Conservation (phyloP, 148 eudicot genomes). For the Vaccinium myrtillus region DNA sequence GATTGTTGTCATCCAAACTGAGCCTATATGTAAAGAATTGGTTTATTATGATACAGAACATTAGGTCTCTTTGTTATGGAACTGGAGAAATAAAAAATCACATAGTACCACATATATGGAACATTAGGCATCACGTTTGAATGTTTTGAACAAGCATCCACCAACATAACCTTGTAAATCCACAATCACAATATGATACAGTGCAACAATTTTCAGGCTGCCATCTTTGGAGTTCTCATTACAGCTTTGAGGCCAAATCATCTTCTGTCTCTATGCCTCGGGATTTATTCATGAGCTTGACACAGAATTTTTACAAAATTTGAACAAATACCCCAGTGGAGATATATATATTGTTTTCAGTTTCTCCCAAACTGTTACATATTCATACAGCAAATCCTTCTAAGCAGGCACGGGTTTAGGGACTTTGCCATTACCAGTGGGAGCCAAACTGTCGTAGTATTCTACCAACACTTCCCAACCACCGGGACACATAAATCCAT, state of each 20-base stretch:
- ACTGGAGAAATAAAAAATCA: not conserved
- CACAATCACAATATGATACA: constrained; percentile 1
- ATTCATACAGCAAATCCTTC: not conserved
- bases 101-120: no score
- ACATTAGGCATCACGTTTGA: no score
- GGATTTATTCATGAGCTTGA: constrained; percentile 4
- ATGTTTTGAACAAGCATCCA: no score
- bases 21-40: no score
- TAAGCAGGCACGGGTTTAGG: constrained; percentile 13
- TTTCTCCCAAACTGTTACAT: constrained; percentile 21
- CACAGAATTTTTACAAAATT: not conserved
- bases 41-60: no score
- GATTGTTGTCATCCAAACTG: no score
- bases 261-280: not conserved
- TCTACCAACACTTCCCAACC: not conserved
- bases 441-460: not conserved
- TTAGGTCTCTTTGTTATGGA: not conserved
- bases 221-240: no score
- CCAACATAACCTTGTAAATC: not conserved
- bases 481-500: constrained; percentile 63
- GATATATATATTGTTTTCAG: not conserved
- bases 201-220: not conserved
- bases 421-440: not conserved
- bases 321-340: not conserved
- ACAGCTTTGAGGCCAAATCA: not conserved